These are phyloP conservation scores for Suhomyces sp. DNA, from an alignment of 805 yeast species.

Conservation along the genomic window DNA sequence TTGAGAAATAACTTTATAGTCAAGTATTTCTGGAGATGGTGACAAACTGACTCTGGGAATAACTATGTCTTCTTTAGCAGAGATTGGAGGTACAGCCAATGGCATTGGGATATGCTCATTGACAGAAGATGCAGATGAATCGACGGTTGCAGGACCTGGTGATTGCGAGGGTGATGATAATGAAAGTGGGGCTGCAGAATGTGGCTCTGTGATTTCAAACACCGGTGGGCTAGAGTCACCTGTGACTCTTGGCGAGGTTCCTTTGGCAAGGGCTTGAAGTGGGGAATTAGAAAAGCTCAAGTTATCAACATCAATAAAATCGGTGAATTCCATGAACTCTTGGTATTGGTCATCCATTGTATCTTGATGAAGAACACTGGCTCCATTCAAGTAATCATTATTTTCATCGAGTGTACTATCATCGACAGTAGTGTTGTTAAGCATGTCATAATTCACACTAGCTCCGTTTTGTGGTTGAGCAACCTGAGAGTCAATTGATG, in stretches of 20 bases:
- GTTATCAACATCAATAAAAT: slow-evolving; percentile 40
- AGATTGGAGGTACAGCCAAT: slow-evolving; percentile 1
- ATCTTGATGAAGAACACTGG: slow-evolving; percentile 2
- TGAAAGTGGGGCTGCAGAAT: too few relatives aligned
- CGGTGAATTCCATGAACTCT: slow-evolving; percentile 43
- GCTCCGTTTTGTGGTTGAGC: too few relatives aligned
- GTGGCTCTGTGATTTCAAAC: too few relatives aligned
- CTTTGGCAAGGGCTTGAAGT: background rate
- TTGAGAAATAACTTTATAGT: background rate
- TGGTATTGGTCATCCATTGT: slow-evolving; percentile 6
- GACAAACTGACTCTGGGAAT: background rate
- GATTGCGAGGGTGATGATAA: slow-evolving; percentile 3
- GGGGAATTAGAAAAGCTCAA: slow-evolving; percentile 32
- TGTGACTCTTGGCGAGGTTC: too few relatives aligned
- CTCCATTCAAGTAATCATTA: background rate
- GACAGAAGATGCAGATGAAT: slow-evolving; percentile 1
- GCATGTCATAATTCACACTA: slow-evolving; percentile 1
- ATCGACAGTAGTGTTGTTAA: background rate
- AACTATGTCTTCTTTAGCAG: background rate
- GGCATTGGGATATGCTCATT: slow-evolving; percentile 5
- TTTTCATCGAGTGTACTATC: background rate
- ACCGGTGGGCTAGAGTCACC: too few relatives aligned
- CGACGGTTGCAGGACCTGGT: too few relatives aligned
- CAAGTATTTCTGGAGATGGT: background rate
- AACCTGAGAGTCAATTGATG: slow-evolving; percentile 5